Base-by-base conservation (phyloP, 164 flowering plant species). In the Aristolochia fimbriata region DNA sequence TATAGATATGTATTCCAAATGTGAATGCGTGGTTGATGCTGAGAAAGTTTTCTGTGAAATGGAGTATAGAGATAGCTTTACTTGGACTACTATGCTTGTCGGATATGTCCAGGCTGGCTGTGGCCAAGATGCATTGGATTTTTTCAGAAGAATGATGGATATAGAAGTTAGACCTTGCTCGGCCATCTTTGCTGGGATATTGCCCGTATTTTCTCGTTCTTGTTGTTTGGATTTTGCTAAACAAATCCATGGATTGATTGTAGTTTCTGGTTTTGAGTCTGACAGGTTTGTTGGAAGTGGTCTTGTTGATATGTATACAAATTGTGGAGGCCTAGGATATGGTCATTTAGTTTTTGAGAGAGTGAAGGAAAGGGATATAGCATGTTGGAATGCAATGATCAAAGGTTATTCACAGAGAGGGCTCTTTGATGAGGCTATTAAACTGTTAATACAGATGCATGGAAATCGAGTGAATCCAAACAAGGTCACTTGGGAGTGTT, bases 1-100 rank as follows among this genome's bases (percentile, higher is more conserved):
- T 16, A 56, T 73, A 31, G 70, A 69, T 56, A 73, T 73, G 76
- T 73, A 73, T 49, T 55, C 68, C 1, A 73, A 73, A 61, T 65
- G 71, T 41, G 73, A 56, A 47, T 56, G 59, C 21, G 24, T 73
- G 62, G 60, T 1, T 16, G 76, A 73, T 57, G 70, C 76, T 2
- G 25, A 63, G 33, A 56, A 52, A 30, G 61, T 59, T 25, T 73
- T 69, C 33, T 25, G 41, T 56, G 73, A 69, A 57, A 56, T 47
- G 52, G 55, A 7, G 17, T n/a, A 17, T 14, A 73, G 60, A 61
- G 76, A 73, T 60, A 57, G 63, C 17, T 59, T 69, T 53, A 57
- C 76, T 12, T 73, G 76, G 76, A 70, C 68, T 23, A 37, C 63
- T 1, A 69, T 73, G 73, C 49, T 73, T 3, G 62, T 49, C 0